These are phyloP conservation scores for Sarcomyxa edulis DNA, from an alignment of 768 basidiomycete species.

Conservation along the genomic window DNA sequence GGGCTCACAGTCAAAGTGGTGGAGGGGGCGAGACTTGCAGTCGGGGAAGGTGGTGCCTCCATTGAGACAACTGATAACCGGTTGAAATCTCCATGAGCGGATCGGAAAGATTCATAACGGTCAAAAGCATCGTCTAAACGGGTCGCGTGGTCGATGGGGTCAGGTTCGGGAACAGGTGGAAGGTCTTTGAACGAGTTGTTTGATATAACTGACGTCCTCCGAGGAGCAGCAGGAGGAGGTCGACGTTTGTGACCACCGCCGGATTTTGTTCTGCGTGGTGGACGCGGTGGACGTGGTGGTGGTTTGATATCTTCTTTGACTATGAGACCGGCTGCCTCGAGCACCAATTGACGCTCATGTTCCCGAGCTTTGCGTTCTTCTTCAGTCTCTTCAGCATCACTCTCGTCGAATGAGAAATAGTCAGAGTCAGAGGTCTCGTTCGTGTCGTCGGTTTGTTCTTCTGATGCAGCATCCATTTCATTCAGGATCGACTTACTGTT, in stretches of 20 bases:
- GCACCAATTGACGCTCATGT: conserved; percentile 70
- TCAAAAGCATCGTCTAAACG: conserved; percentile 83
- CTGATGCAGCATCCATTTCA: background rate
- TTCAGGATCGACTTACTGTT: no score
- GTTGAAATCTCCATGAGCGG: conserved; percentile 37
- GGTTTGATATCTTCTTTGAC: conserved; percentile 57
- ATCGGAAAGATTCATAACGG: conserved; percentile 81
- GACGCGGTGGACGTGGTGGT: conserved; percentile 34
- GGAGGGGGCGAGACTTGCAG: conserved; percentile 12
- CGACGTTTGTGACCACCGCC: conserved; percentile 36
- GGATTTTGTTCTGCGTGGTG: conserved; percentile 17
- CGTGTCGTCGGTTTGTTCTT: conserved; percentile 17
- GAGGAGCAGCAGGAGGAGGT: conserved; percentile 49
- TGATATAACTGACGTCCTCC: conserved; percentile 22
- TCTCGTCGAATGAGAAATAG: conserved; percentile 40
- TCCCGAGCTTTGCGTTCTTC: conserved; percentile 59
- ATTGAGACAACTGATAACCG: conserved; percentile 63
- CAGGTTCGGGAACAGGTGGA: conserved; percentile 42
- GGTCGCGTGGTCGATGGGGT: conserved; percentile 31
- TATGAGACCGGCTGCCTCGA: conserved; percentile 87
- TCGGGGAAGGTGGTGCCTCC: conserved; percentile 37
- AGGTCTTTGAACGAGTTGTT: conserved; percentile 39
- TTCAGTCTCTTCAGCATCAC: conserved; percentile 34
- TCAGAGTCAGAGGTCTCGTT: conserved; percentile 30
- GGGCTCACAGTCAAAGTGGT: conserved; percentile 18